Percentiles rank a stretch among this genome's conserved stretches.
Evolutionary conservation across 139 green algal genomes (phyloP).

Genomic region (Asterochloris erici): DNA sequence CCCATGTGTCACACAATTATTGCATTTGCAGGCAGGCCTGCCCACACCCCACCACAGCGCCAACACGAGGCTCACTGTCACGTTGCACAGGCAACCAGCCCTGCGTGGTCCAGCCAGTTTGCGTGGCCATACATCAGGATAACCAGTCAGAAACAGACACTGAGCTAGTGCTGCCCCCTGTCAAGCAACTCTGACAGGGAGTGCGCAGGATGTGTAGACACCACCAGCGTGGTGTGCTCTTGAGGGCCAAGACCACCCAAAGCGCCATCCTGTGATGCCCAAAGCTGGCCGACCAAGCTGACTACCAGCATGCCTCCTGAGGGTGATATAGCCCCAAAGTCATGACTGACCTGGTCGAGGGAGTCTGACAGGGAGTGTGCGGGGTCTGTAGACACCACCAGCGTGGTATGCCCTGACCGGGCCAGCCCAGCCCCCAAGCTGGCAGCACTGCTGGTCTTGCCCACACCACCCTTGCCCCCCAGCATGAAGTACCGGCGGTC

Average conservation of each 20-base stretch:
- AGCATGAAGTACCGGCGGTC: slow-evolving; percentile 71
- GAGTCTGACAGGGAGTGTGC: slow-evolving; percentile 96
- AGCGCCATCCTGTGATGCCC: too few species aligned
- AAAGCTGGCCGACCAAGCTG: not conserved
- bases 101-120: too few species aligned
- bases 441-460: slow-evolving; percentile 90
- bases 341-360: slow-evolving; percentile 73
- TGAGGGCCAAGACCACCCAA: too few species aligned
- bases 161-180: slow-evolving; percentile 43
- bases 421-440: slow-evolving; percentile 80
- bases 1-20: too few species aligned
- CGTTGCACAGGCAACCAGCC: too few species aligned
- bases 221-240: slow-evolving; percentile 67
- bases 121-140: too few species aligned
- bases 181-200: slow-evolving; percentile 90
- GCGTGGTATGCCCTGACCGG: slow-evolving; percentile 64
- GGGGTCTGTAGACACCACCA: slow-evolving; percentile 97
- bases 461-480: slow-evolving; percentile 96
- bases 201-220: slow-evolving; percentile 97
- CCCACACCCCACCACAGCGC: too few species aligned
- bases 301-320: not conserved
- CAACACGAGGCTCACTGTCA: too few species aligned
- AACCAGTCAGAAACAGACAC: too few species aligned
- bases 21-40: too few species aligned
- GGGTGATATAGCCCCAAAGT: not conserved